These are phyloP conservation scores for Pestalotiopsis sp. DNA, from an alignment of 2,329 filamentous ascomycete genomes.

Conservation along the genomic window DNA sequence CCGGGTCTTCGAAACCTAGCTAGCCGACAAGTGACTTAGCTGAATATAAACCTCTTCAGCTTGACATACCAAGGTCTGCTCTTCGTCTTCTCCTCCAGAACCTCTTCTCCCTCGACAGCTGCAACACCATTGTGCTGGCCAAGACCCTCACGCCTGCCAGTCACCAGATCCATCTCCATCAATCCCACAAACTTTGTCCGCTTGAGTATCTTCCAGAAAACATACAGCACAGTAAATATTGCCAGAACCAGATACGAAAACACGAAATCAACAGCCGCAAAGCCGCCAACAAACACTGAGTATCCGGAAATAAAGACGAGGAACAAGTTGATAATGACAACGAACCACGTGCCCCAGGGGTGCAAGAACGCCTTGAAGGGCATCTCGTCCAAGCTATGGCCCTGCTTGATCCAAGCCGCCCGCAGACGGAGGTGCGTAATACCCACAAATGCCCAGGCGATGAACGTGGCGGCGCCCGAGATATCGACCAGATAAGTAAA, in stretches of 20 bases:
- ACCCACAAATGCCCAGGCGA: constrained; percentile 35
- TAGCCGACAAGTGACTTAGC: too few relatives aligned
- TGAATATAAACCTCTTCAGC: constrained; percentile 22
- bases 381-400: constrained; percentile 25
- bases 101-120: constrained; percentile 5
- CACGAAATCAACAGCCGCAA: constrained; percentile 29
- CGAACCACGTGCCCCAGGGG: constrained; percentile 29
- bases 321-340: constrained; percentile 29
- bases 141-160: constrained; percentile 23
- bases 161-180: constrained; percentile 26
- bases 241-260: constrained; percentile 30
- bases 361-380: constrained; percentile 26
- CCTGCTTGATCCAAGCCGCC: constrained; percentile 28
- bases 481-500: constrained; percentile 32
- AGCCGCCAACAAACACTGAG: constrained; percentile 29
- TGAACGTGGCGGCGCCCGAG: constrained; percentile 30
- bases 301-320: constrained; percentile 33
- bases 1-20: too few relatives aligned
- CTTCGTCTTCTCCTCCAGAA: not conserved
- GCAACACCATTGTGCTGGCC: not conserved
- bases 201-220: constrained; percentile 32
- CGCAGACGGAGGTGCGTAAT: constrained; percentile 31
- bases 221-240: constrained; percentile 27
- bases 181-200: constrained; percentile 24
- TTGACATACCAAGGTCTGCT: constrained; percentile 20